Evolutionary conservation across 1,284 basidiomycete genomes (phyloP).

Genomic region (Ganoderma resinaceum): DNA sequence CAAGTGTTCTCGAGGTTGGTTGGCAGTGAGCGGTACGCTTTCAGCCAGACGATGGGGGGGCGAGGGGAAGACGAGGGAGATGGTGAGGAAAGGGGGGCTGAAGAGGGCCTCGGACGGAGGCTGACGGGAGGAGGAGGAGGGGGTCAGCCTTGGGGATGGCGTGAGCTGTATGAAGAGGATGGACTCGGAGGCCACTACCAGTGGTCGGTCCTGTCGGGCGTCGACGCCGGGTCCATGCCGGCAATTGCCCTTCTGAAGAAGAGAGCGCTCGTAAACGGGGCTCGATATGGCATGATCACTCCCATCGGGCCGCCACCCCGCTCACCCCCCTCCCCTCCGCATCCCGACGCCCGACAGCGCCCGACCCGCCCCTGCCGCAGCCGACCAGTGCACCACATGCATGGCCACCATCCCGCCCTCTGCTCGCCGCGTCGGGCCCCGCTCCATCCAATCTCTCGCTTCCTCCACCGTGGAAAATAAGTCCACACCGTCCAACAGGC

Average conservation of each 20-base stretch:
- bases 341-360: slow-evolving; percentile 1
- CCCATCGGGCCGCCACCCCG: not conserved
- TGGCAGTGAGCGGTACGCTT: slow-evolving; percentile 7
- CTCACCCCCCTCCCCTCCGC: not conserved
- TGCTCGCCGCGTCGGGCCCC: slow-evolving; percentile 35
- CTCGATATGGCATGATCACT: not conserved
- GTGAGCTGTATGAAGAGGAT: too few species aligned
- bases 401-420: slow-evolving; percentile 36
- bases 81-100: not conserved
- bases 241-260: not conserved
- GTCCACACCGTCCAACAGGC: slow-evolving; percentile 27
- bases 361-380: slow-evolving; percentile 14
- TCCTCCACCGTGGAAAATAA: slow-evolving; percentile 40
- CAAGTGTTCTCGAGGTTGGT: not conserved
- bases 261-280: not conserved
- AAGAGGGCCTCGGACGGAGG: not conserved
- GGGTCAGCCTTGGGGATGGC: not conserved
- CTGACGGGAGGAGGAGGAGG: not conserved
- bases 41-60: not conserved
- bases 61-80: not conserved
- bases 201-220: not conserved
- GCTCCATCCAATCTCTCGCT: slow-evolving; percentile 38
- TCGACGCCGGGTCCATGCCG: not conserved
- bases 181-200: not conserved
- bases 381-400: slow-evolving; percentile 14